Evolutionary conservation across 192 early-diverging fungal species (phyloP).

Genomic region (Irineochytrium annulatum): DNA sequence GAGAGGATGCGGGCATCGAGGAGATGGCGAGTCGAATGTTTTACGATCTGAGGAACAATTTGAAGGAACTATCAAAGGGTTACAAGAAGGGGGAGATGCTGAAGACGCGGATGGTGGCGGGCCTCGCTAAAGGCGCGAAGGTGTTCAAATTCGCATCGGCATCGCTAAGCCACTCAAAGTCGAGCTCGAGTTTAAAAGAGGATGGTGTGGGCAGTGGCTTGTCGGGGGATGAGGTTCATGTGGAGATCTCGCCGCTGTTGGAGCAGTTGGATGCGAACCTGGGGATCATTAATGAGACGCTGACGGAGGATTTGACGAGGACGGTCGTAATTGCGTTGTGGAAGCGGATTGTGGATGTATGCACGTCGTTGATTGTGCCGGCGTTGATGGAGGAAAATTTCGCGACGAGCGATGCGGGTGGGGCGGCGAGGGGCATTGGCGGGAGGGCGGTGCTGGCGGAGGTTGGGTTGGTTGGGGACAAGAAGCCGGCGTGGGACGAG

Average conservation of each 20-base stretch:
- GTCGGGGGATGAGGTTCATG: background rate
- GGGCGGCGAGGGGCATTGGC: no score
- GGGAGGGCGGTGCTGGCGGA: no score
- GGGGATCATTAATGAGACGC: background rate
- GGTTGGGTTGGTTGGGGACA: no score
- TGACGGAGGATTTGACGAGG: background rate
- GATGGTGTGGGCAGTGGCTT: background rate
- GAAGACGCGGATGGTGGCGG: background rate
- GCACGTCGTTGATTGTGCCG: background rate
- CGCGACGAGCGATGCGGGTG: background rate
- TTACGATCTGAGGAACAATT: background rate
- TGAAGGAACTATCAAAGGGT: background rate
- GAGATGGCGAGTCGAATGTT: no score
- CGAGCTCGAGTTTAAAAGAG: background rate
- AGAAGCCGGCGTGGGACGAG: background rate
- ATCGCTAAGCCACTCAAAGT: no score
- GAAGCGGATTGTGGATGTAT: background rate
- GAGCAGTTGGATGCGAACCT: background rate
- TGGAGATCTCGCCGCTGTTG: background rate
- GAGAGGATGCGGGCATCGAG: no score
- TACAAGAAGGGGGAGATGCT: background rate
- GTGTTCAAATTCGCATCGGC: no score
- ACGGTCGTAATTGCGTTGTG: background rate
- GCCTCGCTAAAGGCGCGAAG: background rate
- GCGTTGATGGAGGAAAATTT: background rate